Conservation (phyloP, 768 basidiomycete genomes). For the Punctularia strigosozonata region DNA sequence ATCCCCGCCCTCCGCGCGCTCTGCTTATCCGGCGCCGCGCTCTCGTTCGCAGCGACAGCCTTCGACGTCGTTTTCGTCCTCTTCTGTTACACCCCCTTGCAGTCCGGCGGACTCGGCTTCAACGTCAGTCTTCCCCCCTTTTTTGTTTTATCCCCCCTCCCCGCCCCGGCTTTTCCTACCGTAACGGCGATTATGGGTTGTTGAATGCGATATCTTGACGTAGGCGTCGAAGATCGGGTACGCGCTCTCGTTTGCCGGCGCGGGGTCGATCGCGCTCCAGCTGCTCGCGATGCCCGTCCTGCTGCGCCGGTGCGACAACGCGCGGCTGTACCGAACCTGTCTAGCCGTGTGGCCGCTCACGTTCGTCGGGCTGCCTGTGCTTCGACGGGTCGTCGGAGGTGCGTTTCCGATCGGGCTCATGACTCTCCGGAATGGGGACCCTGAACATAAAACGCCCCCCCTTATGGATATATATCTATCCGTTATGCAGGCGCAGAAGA, state of each 20-base stretch:
- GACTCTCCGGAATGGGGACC: too few species aligned
- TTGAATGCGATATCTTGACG: too few species aligned
- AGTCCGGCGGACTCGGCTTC: conserved; percentile 45
- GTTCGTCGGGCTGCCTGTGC: conserved; percentile 36
- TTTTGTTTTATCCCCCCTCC: conserved; percentile 15
- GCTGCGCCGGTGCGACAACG: conserved; percentile 36
- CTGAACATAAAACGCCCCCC: too few species aligned
- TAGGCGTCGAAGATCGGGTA: conserved; percentile 51
- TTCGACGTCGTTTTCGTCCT: conserved; percentile 62
- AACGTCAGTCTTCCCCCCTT: too few species aligned
- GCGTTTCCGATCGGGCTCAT: too few species aligned
- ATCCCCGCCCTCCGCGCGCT: conserved; percentile 43
- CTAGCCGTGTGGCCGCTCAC: conserved; percentile 44
- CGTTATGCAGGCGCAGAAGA: too few species aligned
- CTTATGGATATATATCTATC: too few species aligned
- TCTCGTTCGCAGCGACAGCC: conserved; percentile 42
- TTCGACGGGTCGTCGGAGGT: too few species aligned
- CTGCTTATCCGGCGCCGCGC: conserved; percentile 36
- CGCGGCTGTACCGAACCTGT: conserved; percentile 40
- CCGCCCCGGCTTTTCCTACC: background rate
- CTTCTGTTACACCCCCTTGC: conserved; percentile 51
- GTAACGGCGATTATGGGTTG: too few species aligned
- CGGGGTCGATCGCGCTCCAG: conserved; percentile 36
- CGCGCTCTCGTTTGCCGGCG: conserved; percentile 41
- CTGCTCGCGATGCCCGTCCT: conserved; percentile 43